Conservation (phyloP, 176 grass and related monocot genomes). For the Aegilops bicornis region DNA sequence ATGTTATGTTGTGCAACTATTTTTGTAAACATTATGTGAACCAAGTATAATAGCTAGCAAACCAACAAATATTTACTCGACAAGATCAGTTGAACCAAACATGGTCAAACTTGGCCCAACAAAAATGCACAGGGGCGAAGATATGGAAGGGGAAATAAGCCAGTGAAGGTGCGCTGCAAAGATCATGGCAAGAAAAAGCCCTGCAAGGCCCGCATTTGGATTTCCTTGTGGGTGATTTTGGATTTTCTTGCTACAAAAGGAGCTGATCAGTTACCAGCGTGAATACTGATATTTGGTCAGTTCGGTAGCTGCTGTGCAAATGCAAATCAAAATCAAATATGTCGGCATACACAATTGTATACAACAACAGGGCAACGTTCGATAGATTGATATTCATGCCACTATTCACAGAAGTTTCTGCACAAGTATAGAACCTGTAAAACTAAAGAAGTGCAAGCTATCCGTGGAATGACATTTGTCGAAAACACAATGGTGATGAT, state of each 20-base stretch:
- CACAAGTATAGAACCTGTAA: not conserved
- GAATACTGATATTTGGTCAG: constrained; percentile 5
- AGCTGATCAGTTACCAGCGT: not conserved
- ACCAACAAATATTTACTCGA: not conserved
- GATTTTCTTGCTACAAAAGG: not conserved
- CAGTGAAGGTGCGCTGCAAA: not conserved
- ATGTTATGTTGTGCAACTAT: not conserved
- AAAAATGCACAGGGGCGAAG: not conserved
- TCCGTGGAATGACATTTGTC: constrained; percentile 13
- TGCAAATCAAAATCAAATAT: not conserved
- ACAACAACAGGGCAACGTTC: not conserved
- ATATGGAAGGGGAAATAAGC: not conserved
- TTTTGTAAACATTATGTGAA: not conserved
- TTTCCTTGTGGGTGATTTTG: not conserved
- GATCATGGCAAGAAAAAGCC: not conserved
- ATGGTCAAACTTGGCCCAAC: not conserved
- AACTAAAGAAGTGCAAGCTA: constrained; percentile 18
- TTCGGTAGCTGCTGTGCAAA: not conserved
- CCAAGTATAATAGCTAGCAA: not conserved
- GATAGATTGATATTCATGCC: not conserved
- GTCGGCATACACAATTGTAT: not conserved
- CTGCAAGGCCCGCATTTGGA: not conserved
- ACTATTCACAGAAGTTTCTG: not conserved
- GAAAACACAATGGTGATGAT: constrained; percentile 36
- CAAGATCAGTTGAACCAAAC: not conserved